Evolutionary conservation across 805 yeast species (phyloP), one percentile per base, ranked within the genome.

Genomic region (Scheffersomyces spartinae): DNA sequence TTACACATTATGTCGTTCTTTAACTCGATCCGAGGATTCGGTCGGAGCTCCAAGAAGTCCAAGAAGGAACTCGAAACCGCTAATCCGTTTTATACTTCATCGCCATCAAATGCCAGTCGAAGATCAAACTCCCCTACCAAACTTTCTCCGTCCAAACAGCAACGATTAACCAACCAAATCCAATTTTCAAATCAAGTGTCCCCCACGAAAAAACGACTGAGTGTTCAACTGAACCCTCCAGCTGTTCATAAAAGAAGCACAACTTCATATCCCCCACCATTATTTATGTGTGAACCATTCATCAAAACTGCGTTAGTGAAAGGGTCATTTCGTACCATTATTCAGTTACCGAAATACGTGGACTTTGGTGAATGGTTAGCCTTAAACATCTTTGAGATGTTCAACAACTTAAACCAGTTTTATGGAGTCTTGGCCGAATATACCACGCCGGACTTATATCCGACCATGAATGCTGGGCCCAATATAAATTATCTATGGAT

Each of bases 361-460:
- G 97, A 91, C 43, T 66, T 72, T 32, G 82, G 85, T 28, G 99
- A 91, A 49, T 91, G 99, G 99, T 62, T 91, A 10, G 95, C 97
- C 2, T 67, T 91, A 29, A 91, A 85, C 48, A 74, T 83, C 5
- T 86, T 86, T 51, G 98, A 91, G 52, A 71, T 83, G 38, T 84
- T 77, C 56, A 79, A 80, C 25, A 84, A 83, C 43, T 53, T 91
- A 30, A 79, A 81, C 38, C 91, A 81, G 45, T 85, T 88, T 42
- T 85, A 83, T 47, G 93, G 91, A 1, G 80, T 85, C n/a, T 69
- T 91, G 22, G 69, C 85, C 2, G 97, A 88, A 39, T 85, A 82
- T 40, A 83, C 88, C 20, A 84, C 94, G 2, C 86, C 94, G 0
- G 93, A 82, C 40, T 69, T 76, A 15, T 83, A 76, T 42, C 94